Evolutionary conservation across 75 land plant species (phyloP).

Genomic region (Chamaecyparis obtusa): DNA sequence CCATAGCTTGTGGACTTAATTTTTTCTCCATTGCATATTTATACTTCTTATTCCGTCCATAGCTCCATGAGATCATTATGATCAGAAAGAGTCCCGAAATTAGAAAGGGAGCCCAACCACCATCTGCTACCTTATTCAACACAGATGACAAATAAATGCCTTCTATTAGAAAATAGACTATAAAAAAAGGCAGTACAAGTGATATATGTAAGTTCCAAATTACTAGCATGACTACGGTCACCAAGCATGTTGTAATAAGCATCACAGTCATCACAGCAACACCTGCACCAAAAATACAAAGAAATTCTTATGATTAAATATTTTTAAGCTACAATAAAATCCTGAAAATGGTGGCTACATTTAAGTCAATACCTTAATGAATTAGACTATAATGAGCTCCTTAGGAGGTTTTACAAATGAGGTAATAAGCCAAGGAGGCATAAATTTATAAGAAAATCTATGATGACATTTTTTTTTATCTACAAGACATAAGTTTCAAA

Average conservation of each 20-base stretch:
- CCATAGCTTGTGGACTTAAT: conserved; percentile 14
- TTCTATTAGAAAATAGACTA: conserved; percentile 32
- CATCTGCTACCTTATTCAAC: conserved; percentile 38
- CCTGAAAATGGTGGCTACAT: no score
- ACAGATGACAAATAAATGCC: conserved; percentile 43
- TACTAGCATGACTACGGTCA: conserved; percentile 44
- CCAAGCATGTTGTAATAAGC: conserved; percentile 55
- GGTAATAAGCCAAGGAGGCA: no score
- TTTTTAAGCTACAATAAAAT: no score
- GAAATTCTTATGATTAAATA: no score
- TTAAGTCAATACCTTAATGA: no score
- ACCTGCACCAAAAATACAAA: conserved; percentile 22
- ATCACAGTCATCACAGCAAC: conserved; percentile 55
- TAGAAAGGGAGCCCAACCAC: conserved; percentile 61
- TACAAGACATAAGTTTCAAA: no score
- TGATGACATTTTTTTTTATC: no score
- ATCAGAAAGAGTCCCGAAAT: conserved; percentile 30
- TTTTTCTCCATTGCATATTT: conserved; percentile 25
- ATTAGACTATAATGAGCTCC: no score
- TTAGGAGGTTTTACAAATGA: no score
- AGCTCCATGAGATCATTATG: conserved; percentile 45
- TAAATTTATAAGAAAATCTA: no score
- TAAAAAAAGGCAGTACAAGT: conserved; percentile 26
- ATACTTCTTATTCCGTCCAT: conserved; percentile 42
- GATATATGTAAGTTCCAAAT: conserved; percentile 34